Conservation (phyloP, 495 filamentous ascomycete genomes). For the Umbilicaria muhlenbergii region DNA sequence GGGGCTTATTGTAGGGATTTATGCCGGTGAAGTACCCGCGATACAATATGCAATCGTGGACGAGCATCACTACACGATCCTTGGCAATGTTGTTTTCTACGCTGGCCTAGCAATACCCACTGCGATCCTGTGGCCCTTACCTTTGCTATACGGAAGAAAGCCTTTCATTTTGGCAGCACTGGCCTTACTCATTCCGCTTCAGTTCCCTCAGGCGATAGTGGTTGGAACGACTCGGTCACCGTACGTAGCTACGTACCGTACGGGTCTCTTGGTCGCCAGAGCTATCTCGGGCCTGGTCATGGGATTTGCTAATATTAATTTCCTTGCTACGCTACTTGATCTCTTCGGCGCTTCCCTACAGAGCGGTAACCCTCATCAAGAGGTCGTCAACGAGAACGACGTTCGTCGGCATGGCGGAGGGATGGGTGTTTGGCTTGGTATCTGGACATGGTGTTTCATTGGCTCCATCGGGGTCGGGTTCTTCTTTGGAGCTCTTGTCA, state of each 20-base stretch:
- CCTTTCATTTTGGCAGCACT: conserved; percentile 53
- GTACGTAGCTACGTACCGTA: conserved; percentile 35
- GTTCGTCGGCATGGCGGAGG: conserved; percentile 56
- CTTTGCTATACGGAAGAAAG: conserved; percentile 62
- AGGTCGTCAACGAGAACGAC: conserved; percentile 44
- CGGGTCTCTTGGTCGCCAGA: conserved; percentile 44
- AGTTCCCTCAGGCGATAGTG: conserved; percentile 57
- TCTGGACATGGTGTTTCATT: conserved; percentile 61
- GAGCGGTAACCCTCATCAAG: conserved; percentile 54
- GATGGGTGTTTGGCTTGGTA: conserved; percentile 60
- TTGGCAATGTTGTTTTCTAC: conserved; percentile 60
- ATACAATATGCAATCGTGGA: conserved; percentile 61
- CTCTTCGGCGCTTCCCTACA: conserved; percentile 60
- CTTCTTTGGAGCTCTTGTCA: conserved; percentile 47
- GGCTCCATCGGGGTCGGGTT: conserved; percentile 55
- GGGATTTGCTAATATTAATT: conserved; percentile 64
- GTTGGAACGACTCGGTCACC: conserved; percentile 39
- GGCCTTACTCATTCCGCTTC: conserved; percentile 49
- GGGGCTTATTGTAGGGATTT: conserved; percentile 55
- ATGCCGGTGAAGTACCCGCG: conserved; percentile 57
- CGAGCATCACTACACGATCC: conserved; percentile 44
- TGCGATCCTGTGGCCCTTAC: conserved; percentile 55
- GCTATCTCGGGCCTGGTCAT: conserved; percentile 47
- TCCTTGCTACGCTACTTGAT: conserved; percentile 51
- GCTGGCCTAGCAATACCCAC: conserved; percentile 51